A percentile compares a stretch with the other conserved stretches of the same genome.
Conservation (phyloP, 176 grass and related monocot genomes). For the Rhynchospora breviuscula region DNA sequence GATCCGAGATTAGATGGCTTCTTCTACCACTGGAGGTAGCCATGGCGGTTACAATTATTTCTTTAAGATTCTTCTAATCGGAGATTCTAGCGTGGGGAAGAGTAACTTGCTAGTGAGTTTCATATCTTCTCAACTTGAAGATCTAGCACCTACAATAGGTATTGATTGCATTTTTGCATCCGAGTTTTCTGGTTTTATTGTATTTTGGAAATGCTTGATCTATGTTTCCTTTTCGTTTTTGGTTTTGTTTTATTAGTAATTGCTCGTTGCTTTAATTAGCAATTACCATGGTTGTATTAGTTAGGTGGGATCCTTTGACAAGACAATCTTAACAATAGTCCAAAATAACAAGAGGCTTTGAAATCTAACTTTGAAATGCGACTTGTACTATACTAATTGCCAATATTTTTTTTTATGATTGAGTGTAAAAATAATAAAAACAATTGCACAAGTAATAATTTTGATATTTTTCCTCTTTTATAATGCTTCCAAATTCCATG, state of each 20-base stretch:
- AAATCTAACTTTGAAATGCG: no score
- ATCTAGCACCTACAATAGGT: slow-evolving; percentile 83
- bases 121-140: slow-evolving; percentile 49
- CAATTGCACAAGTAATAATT: background rate
- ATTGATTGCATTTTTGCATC: background rate
- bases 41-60: slow-evolving; percentile 67
- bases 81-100: slow-evolving; percentile 91
- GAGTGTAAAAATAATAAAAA: background rate
- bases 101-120: slow-evolving; percentile 93
- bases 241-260: slow-evolving; percentile 6
- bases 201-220: slow-evolving; percentile 24
- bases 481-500: background rate
- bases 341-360: no score
- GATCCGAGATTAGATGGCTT: background rate
- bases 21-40: background rate
- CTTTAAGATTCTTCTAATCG: slow-evolving; percentile 91
- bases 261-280: background rate
- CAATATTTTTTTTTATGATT: no score
- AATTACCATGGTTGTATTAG: background rate
- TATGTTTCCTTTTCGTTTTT: background rate
- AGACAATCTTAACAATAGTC: no score
- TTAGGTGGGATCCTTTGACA: background rate
- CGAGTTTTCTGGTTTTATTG: background rate
- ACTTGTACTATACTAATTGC: no score
- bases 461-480: background rate